These are phyloP conservation scores for Xanthoceras sorbifolium DNA, from an alignment of 345 rosid species.

Conservation along the genomic window DNA sequence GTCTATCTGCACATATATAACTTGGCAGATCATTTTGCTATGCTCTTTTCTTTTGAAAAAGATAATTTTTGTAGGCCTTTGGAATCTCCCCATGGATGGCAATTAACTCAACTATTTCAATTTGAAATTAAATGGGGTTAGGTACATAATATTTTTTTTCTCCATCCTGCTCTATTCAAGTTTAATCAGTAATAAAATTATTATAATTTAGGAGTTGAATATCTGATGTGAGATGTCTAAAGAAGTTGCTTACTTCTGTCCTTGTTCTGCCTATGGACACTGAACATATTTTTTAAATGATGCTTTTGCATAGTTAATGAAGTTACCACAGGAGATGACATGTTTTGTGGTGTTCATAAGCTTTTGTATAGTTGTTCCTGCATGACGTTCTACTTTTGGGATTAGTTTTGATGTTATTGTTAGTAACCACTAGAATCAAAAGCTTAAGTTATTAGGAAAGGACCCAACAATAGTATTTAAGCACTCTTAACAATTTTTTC, in stretches of 20 bases:
- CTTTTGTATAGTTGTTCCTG: background rate
- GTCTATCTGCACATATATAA: background rate
- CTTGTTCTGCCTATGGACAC: constrained; percentile 6
- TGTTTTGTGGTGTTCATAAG: background rate
- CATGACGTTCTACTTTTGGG: background rate
- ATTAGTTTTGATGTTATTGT: background rate
- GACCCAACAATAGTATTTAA: background rate
- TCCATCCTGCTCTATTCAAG: background rate
- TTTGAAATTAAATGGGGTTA: background rate
- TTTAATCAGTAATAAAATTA: background rate
- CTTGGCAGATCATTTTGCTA: background rate
- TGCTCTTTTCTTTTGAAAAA: too few species aligned
- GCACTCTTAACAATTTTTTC: background rate
- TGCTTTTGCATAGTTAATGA: background rate
- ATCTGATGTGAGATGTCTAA: background rate
- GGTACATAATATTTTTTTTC: background rate
- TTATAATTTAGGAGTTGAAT: background rate
- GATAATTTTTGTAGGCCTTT: background rate
- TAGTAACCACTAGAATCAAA: background rate
- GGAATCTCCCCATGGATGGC: background rate
- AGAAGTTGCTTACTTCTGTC: constrained; percentile 4
- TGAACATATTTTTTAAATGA: constrained; percentile 2
- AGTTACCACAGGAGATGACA: background rate
- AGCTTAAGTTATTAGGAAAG: background rate
- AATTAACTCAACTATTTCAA: background rate